Evolutionary conservation across 2,329 filamentous ascomycete species (phyloP), one percentile per base, ranked within the genome.

Genomic region (Herpotrichia juniperi): DNA sequence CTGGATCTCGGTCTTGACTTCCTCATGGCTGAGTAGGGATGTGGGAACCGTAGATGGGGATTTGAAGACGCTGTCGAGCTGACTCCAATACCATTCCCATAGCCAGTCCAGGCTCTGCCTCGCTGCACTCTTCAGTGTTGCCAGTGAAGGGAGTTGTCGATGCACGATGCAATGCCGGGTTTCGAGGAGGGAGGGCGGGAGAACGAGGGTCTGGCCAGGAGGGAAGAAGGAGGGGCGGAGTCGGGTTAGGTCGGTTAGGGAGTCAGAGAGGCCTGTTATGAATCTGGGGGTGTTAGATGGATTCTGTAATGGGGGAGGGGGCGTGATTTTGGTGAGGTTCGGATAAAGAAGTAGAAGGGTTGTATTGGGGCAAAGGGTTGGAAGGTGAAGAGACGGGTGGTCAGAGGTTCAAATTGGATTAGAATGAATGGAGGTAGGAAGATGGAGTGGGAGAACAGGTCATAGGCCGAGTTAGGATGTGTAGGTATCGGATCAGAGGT

Each of bases 121-220:
- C 1, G 88, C 85, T 1, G 89, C 89, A 30, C 81, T 81, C 46
- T 91, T 84, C 56, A 97, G 78, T 57, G 91, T 86, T 10, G 83
- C 80, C 47, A 96, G 78, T 1, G 87, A 87, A 0, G 93, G 93
- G 50, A 96, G 78, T 68, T 92, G 89, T 72, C 96, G 90, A 72
- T 97, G 93, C 34, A 92, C 96, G 37, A 90, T 90, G 75, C 96
- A 90, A 72, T 97, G 93, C 40, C 93, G 85, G 52, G 96, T 79
- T 78, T 96, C 92, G 48, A 97, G 91, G 73, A 96, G 96, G 0
- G 88, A 87, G 0, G 87, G 85, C 88, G 66, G 69, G 11, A 63
- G 56, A 45, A 65, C 56, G 25, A 65, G 59, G 2, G 57, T 37
- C 53, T 63, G 61, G 11, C 58, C 58, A 2, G 62, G 54, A 2